Evolutionary conservation across 495 filamentous ascomycete species (phyloP), one percentile per base, ranked within the genome.

Genomic region (Venustampulla echinocandica): DNA sequence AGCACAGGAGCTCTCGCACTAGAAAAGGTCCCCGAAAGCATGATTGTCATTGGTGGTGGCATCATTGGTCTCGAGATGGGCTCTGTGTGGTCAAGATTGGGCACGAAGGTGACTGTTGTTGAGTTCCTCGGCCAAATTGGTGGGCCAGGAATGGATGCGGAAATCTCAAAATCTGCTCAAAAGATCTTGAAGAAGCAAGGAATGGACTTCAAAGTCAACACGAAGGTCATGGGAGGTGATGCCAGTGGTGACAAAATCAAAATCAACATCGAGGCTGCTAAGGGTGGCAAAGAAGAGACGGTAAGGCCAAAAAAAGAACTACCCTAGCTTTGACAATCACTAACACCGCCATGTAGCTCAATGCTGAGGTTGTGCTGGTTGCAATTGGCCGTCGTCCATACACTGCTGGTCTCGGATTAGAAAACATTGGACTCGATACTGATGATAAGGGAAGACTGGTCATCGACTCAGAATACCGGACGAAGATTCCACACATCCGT

Each of bases 51-150:
- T 58, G 92, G 92, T 54, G 92, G 92, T 64, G 92, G 92, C 65
- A 98, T 98, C 64, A 98, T 98, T 61, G 92, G 92, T 63, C 79
- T 98, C 28, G 92, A 98, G 71, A 97, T 98, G 92, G 90, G 84
- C 34, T 97, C 93, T 32, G 92, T 98, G 20, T 98, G 92, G 92
- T 90, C 87, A 22, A 74, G 92, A 56, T 72, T 98, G 47, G 92
- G 92, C 51, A 66, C 90, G 54, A 82, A 98, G 64, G 92, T 98
- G 41, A 98, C 92, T 47, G 88, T 97, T 32, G 89, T 98, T 32
- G 92, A 98, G 67, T 98, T 90, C 70, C 72, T 98, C 33, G 80
- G 83, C 55, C 88, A 94, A 70, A 98, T 98, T 58, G 92, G 92
- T 65, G 92, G 92, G 33, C 92, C 92, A 44, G 92, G 92, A 48